phyloP scores from a whole-genome alignment of 768 basidiomycete genomes.

The Cystobasidium ongulense region DNA sequence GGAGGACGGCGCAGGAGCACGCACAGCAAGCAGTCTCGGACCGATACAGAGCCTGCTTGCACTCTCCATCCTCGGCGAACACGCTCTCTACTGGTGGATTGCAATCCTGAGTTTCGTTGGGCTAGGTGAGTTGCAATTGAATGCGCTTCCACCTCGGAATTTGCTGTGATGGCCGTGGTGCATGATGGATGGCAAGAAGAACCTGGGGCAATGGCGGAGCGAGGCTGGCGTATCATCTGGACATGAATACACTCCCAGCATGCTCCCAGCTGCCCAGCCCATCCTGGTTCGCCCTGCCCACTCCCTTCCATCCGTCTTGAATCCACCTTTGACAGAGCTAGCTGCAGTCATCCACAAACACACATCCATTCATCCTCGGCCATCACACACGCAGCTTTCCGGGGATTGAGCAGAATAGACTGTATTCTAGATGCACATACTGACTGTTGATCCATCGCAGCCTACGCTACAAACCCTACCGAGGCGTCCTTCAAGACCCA shows the following conservation, averaged over 20 bases:
- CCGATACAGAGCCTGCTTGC: not conserved
- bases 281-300: too few species aligned
- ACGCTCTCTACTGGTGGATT: constrained; percentile 16
- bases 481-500: constrained; percentile 88
- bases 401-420: not conserved
- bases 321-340: not conserved
- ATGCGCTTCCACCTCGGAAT: not conserved
- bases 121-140: not conserved
- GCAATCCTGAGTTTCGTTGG: not conserved
- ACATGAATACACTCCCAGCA: too few species aligned
- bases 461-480: constrained; percentile 87
- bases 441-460: constrained; percentile 48
- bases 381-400: not conserved
- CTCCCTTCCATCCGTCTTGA: not conserved
- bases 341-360: not conserved
- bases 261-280: too few species aligned
- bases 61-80: not conserved
- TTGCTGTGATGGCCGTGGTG: not conserved
- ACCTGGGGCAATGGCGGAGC: not conserved
- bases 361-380: not conserved
- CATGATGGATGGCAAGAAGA: not conserved
- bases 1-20: not conserved
- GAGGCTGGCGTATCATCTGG: not conserved
- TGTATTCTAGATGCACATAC: not conserved
- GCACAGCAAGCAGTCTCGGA: not conserved